phyloP scores from a whole-genome alignment of 2,329 filamentous ascomycete species.

The Aspergillus arachidicola region DNA sequence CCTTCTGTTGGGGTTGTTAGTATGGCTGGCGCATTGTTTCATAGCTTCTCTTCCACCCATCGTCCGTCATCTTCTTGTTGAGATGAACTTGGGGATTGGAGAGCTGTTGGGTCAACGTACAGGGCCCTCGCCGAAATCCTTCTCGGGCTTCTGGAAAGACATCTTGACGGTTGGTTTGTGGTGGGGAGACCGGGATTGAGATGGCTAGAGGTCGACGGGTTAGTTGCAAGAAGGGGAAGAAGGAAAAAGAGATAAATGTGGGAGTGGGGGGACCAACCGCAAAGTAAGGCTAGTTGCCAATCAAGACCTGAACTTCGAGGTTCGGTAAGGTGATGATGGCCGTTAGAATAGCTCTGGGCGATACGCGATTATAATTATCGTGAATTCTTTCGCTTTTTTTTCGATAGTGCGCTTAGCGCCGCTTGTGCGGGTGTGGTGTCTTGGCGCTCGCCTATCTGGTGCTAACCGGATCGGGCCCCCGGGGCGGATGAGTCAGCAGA shows the following conservation, averaged over 20 bases:
- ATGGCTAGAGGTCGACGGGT: conserved; percentile 15
- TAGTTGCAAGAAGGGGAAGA: conserved; percentile 8
- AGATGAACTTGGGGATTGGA: neutral
- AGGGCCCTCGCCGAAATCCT: conserved; percentile 87
- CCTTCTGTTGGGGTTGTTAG: conserved; percentile 62
- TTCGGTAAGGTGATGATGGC: conserved; percentile 79
- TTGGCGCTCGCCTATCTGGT: conserved; percentile 44
- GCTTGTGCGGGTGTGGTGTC: conserved; percentile 32
- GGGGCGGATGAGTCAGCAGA: conserved; percentile 11
- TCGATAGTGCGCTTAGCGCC: conserved; percentile 13
- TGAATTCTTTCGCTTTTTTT: conserved; percentile 19
- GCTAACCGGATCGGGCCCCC: conserved; percentile 36
- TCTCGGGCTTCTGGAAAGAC: conserved; percentile 95
- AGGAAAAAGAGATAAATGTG: neutral
- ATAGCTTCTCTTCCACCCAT: neutral
- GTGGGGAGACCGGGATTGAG: conserved; percentile 28
- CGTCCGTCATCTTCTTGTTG: neutral
- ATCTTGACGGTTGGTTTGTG: conserved; percentile 59
- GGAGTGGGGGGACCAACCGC: conserved; percentile 20
- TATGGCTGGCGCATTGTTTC: neutral
- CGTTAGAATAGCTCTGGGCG: conserved; percentile 27
- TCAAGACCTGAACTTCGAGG: conserved; percentile 80
- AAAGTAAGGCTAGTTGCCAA: conserved; percentile 51
- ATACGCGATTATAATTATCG: conserved; percentile 19
- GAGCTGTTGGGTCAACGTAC: conserved; percentile 52